Evolutionary conservation across 139 green algal genomes (phyloP).

Genomic region (Ettlia oleoabundans): DNA sequence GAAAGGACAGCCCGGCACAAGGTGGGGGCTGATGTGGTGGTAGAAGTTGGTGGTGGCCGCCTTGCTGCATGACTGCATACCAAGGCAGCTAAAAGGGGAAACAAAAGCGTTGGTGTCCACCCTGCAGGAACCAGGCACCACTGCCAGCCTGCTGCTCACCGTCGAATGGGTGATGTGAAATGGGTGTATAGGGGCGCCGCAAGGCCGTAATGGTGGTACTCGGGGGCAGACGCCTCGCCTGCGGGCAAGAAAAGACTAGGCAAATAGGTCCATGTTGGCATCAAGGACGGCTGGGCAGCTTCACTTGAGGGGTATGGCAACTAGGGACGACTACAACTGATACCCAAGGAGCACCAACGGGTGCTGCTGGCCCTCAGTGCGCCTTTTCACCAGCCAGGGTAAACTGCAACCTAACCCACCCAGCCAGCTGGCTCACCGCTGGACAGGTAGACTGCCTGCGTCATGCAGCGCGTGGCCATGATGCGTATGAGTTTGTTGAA

Average conservation of each 20-base stretch:
- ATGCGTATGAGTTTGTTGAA: conserved; percentile 99
- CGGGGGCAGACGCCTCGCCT: conserved; percentile 52
- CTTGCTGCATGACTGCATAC: too few species aligned
- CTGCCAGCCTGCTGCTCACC: conserved; percentile 45
- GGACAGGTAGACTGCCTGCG: conserved; percentile 85
- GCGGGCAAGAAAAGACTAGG: not conserved
- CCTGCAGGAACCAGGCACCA: too few species aligned
- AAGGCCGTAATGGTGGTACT: conserved; percentile 94
- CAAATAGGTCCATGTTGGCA: not conserved
- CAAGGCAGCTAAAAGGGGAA: not conserved
- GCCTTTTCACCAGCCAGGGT: not conserved
- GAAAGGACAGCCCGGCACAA: too few species aligned
- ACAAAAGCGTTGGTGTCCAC: not conserved
- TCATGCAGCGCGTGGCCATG: conserved; percentile 98
- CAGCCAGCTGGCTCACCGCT: conserved; percentile 49
- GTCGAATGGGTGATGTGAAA: conserved; percentile 96
- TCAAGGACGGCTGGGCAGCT: not conserved
- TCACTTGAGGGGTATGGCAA: too few species aligned
- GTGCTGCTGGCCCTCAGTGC: too few species aligned
- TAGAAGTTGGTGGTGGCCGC: too few species aligned
- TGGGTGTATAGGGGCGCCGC: conserved; percentile 95
- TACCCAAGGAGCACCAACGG: too few species aligned
- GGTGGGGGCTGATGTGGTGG: too few species aligned
- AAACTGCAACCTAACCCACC: not conserved
- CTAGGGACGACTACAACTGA: too few species aligned